Base-by-base conservation (phyloP, 495 filamentous ascomycete genomes). In the Aspergillus funiculosus region DNA sequence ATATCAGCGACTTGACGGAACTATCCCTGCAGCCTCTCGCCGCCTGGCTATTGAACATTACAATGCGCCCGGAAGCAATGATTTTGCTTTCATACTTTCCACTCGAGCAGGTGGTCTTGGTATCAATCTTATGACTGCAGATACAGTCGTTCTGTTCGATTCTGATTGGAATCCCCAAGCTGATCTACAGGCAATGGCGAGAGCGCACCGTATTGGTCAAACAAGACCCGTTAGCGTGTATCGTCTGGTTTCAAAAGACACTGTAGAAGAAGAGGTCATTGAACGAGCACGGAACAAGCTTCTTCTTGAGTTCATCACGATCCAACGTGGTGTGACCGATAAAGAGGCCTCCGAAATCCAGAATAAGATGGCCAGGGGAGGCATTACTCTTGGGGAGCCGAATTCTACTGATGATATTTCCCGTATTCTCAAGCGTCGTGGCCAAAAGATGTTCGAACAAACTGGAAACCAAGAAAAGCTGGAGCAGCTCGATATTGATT, bases 151-250 rank as follows among this genome's bases (percentile, higher is more conserved):
- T 52, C 77, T 99, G 29, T 97, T 97, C 55, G 92, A 99, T 60
- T 97, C 94, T 0, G 92, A 99, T 59, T 99, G 94, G 94, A 99
- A 99, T 49, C 92, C 92, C 10, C 92, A 99, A 61, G 92, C 92
- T 0, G 92, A 99, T 73, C 69, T 99, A 42, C 92, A 99, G 55
- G 92, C 92, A 14, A 99, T 99, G 92, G 91, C 92, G 32, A 82
- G 92, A 53, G 94, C 94, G 36, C 94, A 99, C 65, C 84, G 92
- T 54, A 99, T 99, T 43, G 92, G 92, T 1, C 92, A 99, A 65
- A 94, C 89, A 57, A 88, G 80, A 43, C 89, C 94, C 27, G 92
- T 99, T 46, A 96, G 81, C 53, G 86, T 99, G 22, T 99, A 96
- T 57, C 80, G 92, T 20, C 72, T 99, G 17, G 91, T 97, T 7